Evolutionary conservation across 805 yeast species (phyloP), one percentile per base, ranked within the genome.

Genomic region (Alloascoidea hylecoeti): DNA sequence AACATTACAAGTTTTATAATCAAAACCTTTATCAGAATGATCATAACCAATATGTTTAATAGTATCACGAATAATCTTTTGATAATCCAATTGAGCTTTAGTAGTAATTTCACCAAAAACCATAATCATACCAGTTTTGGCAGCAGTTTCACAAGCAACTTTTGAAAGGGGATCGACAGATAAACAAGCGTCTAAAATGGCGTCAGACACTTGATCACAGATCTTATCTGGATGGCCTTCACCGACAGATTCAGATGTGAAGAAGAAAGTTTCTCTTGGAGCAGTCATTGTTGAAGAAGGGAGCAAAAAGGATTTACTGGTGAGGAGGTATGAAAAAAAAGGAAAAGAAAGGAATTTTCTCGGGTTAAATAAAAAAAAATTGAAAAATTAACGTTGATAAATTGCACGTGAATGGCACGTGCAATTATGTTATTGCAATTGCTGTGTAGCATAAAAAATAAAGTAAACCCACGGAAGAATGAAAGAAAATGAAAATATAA

Each of bases 21-120:
- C 98, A 60, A 92, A 92, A 53, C 98, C 98, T 72, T 92, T 92
- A 39, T 73, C 94, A 46, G 94, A 80, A 58, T 76, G 71, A 63
- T 92, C 98, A 71, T 92, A 92, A 59, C 98, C 98, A 65, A 92
- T 92, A 66, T 86, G 85, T 72, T 89, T 86, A 68, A 92, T 83
- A 62, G 98, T 92, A 64, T 92, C 96, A 72, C 98, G 86, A 63
- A 92, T 76, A 56, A 92, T 78, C 68, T 89, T 85, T 69, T 92
- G 98, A 83, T 75, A 92, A 72, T 92, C 98, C 58, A 92, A 70
- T 46, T 68, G 66, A 50, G 98, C 98, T 61, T 76, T 81, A 67
- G 98, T 92, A 69, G 98, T 89, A 64, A 92, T 92, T 68, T 92
- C 98, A 70, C 98, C 98, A 58, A 92, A 92, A 49, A 92, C 96